Percentiles rank a stretch among this genome's conserved stretches.
Conservation (phyloP, 106 monocot species). For the Phalaenopsis equestris region DNA sequence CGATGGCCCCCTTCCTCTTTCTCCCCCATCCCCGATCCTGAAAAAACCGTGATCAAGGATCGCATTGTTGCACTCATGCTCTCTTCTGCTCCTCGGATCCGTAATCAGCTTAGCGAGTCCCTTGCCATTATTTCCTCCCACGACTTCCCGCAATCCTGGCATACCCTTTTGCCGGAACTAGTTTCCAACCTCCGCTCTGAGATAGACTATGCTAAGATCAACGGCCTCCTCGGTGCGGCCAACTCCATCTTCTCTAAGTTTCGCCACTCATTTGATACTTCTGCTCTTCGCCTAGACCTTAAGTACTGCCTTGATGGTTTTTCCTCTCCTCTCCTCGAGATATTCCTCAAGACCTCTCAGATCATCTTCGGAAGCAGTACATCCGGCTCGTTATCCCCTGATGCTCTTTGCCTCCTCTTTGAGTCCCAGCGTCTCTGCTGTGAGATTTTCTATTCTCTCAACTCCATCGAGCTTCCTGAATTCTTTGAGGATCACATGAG, state of each 20-base stretch:
- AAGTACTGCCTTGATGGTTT: conserved; percentile 93
- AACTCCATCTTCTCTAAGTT: conserved; percentile 81
- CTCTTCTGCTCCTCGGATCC: conserved; percentile 53
- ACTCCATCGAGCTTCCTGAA: conserved; percentile 86
- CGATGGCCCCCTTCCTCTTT: conserved; percentile 14
- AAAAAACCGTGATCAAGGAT: conserved; percentile 63
- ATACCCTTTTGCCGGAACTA: conserved; percentile 69
- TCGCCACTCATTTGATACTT: conserved; percentile 59
- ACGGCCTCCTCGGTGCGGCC: conserved; percentile 63
- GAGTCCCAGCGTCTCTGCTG: conserved; percentile 88
- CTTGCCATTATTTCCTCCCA: conserved; percentile 51
- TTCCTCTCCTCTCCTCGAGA: conserved; percentile 71
- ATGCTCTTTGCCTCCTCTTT: conserved; percentile 35
- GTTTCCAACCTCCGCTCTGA: conserved; percentile 44
- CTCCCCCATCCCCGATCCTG: conserved; percentile 33
- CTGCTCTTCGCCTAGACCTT: conserved; percentile 59
- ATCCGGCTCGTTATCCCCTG: conserved; percentile 8
- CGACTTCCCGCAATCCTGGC: conserved; percentile 81
- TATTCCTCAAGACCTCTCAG: conserved; percentile 51
- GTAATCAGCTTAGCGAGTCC: conserved; percentile 60
- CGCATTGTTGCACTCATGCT: conserved; percentile 61
- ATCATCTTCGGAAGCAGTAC: conserved; percentile 25
- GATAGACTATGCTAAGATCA: conserved; percentile 42
- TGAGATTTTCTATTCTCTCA: conserved; percentile 87
- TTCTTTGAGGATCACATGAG: conserved; percentile 98